Conservation (phyloP, 495 filamentous ascomycete species). For the Pyronema domesticum region DNA sequence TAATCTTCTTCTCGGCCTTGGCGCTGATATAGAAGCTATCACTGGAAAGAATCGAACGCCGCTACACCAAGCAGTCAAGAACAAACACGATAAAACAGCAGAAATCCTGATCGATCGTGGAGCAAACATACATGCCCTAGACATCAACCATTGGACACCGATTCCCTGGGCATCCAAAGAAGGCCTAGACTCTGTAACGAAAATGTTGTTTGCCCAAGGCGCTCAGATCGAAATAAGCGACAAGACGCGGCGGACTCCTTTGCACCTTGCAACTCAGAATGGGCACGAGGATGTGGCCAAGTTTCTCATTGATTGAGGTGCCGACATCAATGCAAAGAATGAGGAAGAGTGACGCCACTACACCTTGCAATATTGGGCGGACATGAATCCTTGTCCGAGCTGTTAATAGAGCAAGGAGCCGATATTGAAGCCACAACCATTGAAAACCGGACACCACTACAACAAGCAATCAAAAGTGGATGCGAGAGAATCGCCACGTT, state of each 20-base stretch:
- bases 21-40: slow-evolving; percentile 8
- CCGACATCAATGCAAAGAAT: slow-evolving; percentile 12
- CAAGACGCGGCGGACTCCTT: slow-evolving; percentile 7
- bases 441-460: no score
- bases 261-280: slow-evolving; percentile 14
- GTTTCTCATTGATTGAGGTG: slow-evolving; percentile 15
- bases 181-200: background rate
- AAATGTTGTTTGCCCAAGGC: background rate
- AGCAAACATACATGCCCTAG: no score
- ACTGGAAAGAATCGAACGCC: background rate
- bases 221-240: background rate
- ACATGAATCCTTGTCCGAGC: background rate
- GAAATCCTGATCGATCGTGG: no score
- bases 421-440: no score
- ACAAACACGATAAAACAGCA: no score
- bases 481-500: background rate
- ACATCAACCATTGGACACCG: no score
- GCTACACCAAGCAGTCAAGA: background rate
- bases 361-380: slow-evolving; percentile 1
- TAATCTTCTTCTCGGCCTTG: no score
- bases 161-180: no score
- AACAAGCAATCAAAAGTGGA: no score
- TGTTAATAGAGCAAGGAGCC: background rate
- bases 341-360: slow-evolving; percentile 4
- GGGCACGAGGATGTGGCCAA: slow-evolving; percentile 12